Base-by-base conservation (phyloP, 169 alveolate species). In the Plasmodium falciparum region DNA sequence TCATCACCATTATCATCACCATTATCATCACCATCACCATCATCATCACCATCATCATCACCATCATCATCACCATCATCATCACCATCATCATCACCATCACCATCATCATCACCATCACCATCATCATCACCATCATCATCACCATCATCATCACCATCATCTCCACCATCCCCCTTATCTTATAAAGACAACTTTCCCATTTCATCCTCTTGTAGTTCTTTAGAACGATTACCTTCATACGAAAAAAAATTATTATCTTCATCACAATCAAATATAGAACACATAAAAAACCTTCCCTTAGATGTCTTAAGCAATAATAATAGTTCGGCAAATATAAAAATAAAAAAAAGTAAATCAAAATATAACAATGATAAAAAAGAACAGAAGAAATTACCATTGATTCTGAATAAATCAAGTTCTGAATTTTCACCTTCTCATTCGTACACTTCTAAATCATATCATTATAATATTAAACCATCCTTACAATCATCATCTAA, bases 401-500 rank as follows among this genome's bases (percentile, higher is more conserved):
- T 50, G 20, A 0, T 26, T 33, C 3, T 29, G 3, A 4, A 0
- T 26, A 12, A 12, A 65, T 39, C 47, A 39, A 63, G 15, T 6
- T 43, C 52, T 13, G 13, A 45, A 9, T n/a, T 59, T 15, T 39
- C 71, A 6, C 11, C 49, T 15, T 50, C 62, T 50, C 56, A 65
- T 29, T 20, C 50, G 7, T 52, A 47, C 7, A 47, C 50, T 13
- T 6, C 65, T 8, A 15, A 78, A 11, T 12, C 73, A 4, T 39
- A 39, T 39, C 2, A 7, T 5, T 39, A 39, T 39, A 39, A 39
- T 39, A 39, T 39, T 39, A 39, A 39, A 0, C 11, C 47, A 39
- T 69, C 90, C 3, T 29, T 49, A 24, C 33, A 43, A n/a, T 43
- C 88, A 26, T 8, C 88, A n/a, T 74, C 63, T 7, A 20, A 26